phyloP scores from a whole-genome alignment of 495 filamentous ascomycete species.

The Aspergillus egyptiacus region DNA sequence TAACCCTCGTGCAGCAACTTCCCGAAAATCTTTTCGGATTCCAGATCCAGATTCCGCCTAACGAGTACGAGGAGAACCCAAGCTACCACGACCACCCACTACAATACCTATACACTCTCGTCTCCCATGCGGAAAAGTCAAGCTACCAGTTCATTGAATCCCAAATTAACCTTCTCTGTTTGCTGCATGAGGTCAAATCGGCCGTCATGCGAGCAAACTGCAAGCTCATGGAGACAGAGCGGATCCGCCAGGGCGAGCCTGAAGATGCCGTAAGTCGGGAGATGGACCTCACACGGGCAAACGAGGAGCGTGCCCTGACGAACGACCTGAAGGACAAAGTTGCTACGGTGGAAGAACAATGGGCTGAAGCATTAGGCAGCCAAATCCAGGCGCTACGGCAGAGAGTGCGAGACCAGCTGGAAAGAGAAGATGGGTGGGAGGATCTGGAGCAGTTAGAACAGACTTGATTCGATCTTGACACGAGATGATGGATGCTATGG shows the following conservation, averaged over 20 bases:
- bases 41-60: slow-evolving; percentile 58
- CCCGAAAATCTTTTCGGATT: slow-evolving; percentile 56
- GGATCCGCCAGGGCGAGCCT: slow-evolving; percentile 50
- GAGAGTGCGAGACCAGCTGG: slow-evolving; percentile 58
- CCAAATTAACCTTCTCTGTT: slow-evolving; percentile 87
- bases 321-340: slow-evolving; percentile 92
- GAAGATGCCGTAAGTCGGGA: slow-evolving; percentile 45
- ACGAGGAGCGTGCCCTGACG: slow-evolving; percentile 65
- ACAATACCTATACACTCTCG: slow-evolving; percentile 79
- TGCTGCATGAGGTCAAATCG: slow-evolving; percentile 88
- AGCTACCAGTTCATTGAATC: slow-evolving; percentile 95
- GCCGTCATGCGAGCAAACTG: slow-evolving; percentile 59
- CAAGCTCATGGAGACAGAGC: slow-evolving; percentile 51
- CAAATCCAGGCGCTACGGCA: slow-evolving; percentile 49
- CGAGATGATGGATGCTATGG: background rate
- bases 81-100: slow-evolving; percentile 69
- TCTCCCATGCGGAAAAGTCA: slow-evolving; percentile 80
- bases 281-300: slow-evolving; percentile 53
- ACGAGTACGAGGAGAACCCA: slow-evolving; percentile 82
- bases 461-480: slow-evolving; percentile 15
- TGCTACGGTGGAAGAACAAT: slow-evolving; percentile 81
- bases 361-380: slow-evolving; percentile 61
- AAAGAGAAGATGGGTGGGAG: slow-evolving; percentile 69
- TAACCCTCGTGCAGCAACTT: slow-evolving; percentile 69
- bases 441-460: slow-evolving; percentile 49